Conservation (phyloP, 129 eudicot genomes). For the Deinandra increscens region DNA sequence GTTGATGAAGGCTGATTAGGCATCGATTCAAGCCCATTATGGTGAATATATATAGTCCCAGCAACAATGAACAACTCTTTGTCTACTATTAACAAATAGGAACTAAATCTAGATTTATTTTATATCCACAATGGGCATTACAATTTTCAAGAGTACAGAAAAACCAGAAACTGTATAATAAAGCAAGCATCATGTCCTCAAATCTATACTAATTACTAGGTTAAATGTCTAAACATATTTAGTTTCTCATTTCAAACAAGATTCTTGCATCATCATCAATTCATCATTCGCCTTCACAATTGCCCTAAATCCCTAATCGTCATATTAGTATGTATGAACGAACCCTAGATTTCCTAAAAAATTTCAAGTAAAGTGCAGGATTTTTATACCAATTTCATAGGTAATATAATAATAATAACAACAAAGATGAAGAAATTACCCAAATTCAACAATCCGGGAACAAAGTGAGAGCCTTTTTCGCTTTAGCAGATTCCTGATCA, state of each 20-base stretch:
- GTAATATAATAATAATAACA: not conserved
- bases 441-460: conserved; percentile 77
- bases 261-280: not conserved
- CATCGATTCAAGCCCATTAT: too few species aligned
- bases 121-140: not conserved
- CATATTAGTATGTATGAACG: not conserved
- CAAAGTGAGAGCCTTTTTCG: conserved; percentile 75
- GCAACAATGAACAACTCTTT: too few species aligned
- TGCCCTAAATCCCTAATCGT: not conserved
- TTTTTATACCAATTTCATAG: not conserved
- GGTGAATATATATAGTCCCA: too few species aligned
- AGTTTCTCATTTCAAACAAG: not conserved
- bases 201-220: not conserved
- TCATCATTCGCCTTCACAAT: not conserved
- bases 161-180: not conserved
- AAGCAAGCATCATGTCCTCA: not conserved
- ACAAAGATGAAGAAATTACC: conserved; percentile 28
- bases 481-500: conserved; percentile 80
- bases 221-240: not conserved
- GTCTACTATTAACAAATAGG: too few species aligned
- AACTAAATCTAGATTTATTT: not conserved
- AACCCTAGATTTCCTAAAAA: too few species aligned
- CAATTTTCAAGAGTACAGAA: not conserved
- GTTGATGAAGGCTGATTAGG: too few species aligned
- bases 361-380: not conserved